Percentiles rank a stretch among this genome's conserved stretches.
Evolutionary conservation across 2,329 filamentous ascomycete genomes (phyloP).

Genomic region (Allantophomopsis cytisporea): DNA sequence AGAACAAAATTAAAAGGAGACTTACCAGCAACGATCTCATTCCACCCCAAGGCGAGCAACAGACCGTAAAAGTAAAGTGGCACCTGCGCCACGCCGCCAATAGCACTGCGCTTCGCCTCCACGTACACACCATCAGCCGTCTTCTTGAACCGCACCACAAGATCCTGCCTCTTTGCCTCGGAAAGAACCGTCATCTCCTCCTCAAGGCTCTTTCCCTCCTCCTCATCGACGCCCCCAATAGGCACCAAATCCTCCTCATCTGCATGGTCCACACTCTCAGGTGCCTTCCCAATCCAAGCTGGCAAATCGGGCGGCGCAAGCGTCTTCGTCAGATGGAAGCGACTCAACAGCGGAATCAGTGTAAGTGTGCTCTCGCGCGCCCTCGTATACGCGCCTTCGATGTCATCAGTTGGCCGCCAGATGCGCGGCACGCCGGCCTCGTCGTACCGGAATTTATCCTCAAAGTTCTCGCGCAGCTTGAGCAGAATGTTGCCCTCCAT

Average conservation of each 20-base stretch:
- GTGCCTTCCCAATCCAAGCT: constrained; percentile 69
- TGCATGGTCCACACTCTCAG: constrained; percentile 57
- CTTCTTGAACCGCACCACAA: constrained; percentile 95
- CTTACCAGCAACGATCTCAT: constrained; percentile 89
- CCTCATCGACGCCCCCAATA: constrained; percentile 89
- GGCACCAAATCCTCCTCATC: constrained; percentile 84
- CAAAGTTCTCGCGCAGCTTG: constrained; percentile 95
- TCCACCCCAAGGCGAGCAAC: constrained; percentile 90
- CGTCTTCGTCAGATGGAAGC: constrained; percentile 67
- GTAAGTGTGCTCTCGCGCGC: constrained; percentile 86
- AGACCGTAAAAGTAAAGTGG: constrained; percentile 90
- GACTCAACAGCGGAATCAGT: constrained; percentile 77
- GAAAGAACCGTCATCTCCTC: constrained; percentile 94
- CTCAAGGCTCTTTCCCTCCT: constrained; percentile 85
- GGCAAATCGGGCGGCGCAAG: constrained; percentile 70
- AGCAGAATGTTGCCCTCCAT: constrained; percentile 94
- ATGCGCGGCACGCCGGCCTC: constrained; percentile 88
- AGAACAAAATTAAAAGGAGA: constrained; percentile 4
- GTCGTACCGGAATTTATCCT: constrained; percentile 98
- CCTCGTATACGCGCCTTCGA: constrained; percentile 86
- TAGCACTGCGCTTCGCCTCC: constrained; percentile 91
- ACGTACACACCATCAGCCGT: constrained; percentile 96
- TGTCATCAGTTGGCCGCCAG: constrained; percentile 94
- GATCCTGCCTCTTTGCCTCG: constrained; percentile 80
- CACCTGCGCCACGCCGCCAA: constrained; percentile 87